Evolutionary conservation across 1,284 basidiomycete genomes (phyloP).

Genomic region (Cryptococcus maquisensis): DNA sequence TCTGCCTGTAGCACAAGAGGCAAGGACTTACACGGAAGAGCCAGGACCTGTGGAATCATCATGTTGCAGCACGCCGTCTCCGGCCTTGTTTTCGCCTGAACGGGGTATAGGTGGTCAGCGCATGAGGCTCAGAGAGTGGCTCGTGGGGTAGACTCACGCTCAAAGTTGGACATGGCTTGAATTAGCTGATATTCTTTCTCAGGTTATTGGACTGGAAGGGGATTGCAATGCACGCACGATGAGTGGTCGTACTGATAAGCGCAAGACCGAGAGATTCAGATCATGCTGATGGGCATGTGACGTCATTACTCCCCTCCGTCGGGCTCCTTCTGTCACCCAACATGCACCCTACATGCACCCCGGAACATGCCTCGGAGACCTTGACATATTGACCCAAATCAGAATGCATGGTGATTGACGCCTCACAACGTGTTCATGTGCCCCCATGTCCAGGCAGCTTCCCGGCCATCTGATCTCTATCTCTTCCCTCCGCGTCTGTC

Average conservation of each 20-base stretch:
- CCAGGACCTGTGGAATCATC: slow-evolving; percentile 32
- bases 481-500: slow-evolving; percentile 9
- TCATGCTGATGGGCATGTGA: too few species aligned
- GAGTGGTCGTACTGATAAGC: too few species aligned
- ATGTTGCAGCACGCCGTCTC: slow-evolving; percentile 31
- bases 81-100: slow-evolving; percentile 20
- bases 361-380: too few species aligned
- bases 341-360: too few species aligned
- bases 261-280: too few species aligned
- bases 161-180: background rate
- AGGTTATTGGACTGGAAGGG: too few species aligned
- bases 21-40: slow-evolving; percentile 34
- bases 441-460: slow-evolving; percentile 30
- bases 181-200: too few species aligned
- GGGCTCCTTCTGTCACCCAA: too few species aligned
- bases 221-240: too few species aligned
- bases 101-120: background rate
- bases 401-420: too few species aligned
- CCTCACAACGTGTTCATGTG: slow-evolving; percentile 17
- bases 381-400: too few species aligned
- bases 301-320: too few species aligned
- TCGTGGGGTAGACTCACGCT: background rate
- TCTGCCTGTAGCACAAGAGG: background rate
- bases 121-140: background rate
- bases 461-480: slow-evolving; percentile 24